Evolutionary conservation across 108 stramenopile genomes (phyloP).

Genomic region (Cyclotella choctawhatcheeana): DNA sequence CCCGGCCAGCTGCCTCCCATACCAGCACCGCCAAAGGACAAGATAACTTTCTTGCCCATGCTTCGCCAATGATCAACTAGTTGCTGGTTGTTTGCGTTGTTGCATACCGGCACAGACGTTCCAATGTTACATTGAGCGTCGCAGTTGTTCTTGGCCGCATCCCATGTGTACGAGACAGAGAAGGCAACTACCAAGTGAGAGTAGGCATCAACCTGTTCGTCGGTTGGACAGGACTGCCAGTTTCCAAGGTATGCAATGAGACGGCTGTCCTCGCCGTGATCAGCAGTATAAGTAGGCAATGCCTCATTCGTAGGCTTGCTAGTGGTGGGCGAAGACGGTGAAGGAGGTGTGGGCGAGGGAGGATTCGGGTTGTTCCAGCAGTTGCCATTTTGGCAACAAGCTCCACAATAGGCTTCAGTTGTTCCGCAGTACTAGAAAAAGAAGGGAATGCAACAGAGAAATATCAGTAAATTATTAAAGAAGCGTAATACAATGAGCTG

Average conservation of each 20-base stretch:
- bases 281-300: background rate
- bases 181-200: constrained; percentile 64
- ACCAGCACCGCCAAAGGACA: constrained; percentile 71
- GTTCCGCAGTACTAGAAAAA: constrained; percentile 20
- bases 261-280: constrained; percentile 35
- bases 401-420: background rate
- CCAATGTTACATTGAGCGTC: constrained; percentile 49
- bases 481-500: no score
- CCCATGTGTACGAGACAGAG: constrained; percentile 60
- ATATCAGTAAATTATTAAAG: no score
- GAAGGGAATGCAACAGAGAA: no score
- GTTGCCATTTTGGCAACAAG: no score
- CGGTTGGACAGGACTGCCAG: constrained; percentile 20
- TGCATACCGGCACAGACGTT: constrained; percentile 42
- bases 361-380: no score
- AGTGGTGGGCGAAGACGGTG: constrained; percentile 3
- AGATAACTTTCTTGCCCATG: constrained; percentile 67
- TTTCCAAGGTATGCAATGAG: constrained; percentile 69
- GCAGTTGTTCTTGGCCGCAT: constrained; percentile 46
- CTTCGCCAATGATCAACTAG: constrained; percentile 53
- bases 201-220: constrained; percentile 53
- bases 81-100: constrained; percentile 40
- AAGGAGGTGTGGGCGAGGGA: background rate
- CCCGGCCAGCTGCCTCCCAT: constrained; percentile 69
- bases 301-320: background rate